Evolutionary conservation across 2,329 filamentous ascomycete genomes (phyloP), one percentile per base, ranked within the genome.

Genomic region (Setomelanomma holmii): DNA sequence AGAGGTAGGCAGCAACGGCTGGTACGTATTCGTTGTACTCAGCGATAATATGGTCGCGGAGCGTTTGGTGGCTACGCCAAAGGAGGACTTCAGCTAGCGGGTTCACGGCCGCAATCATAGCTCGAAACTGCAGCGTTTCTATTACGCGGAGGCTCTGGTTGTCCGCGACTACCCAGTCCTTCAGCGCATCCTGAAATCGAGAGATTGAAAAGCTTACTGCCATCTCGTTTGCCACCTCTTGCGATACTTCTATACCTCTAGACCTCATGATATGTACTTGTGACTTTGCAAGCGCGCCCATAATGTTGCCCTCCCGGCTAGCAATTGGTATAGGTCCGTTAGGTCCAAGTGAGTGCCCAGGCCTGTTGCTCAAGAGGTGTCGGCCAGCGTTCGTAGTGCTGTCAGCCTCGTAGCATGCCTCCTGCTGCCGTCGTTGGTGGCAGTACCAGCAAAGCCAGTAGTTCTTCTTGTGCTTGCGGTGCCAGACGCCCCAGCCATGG

Each of bases 11-110:
- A 14, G 22, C 17, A 43, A 54, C 46, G 17, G 42, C 41, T 23
- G 51, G 46, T 23, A 54, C 14, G 22, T 45, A 50, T 10, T 35
- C n/a, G 16, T 50, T 30, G 42, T 54, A 54, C 38, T 54, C 51
- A 14, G 51, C 51, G 20, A 53, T 34, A 35, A 49, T 40, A 38
- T 34, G 20, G 20, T 36, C 27, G 30, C 39, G 46, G 39, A 38
- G 46, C 10, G 24, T 42, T 16, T 76, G 39, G 55, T 68, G 55
- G 48, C 42, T 14, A 23, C 46, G 24, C 46, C 16, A 45, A 39
- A 45, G 24, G 17, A 40, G 19, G n/a, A 24, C 36, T 36, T 51
- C 40, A 10, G 48, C 40, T 42, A 51, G 22, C 35, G 48, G 48
- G 33, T 33, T 51, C 22, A 34, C 40, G 35, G 48, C 40, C 19